phyloP scores from a whole-genome alignment of 2,329 filamentous ascomycete genomes.

The Xylaria sp. region DNA sequence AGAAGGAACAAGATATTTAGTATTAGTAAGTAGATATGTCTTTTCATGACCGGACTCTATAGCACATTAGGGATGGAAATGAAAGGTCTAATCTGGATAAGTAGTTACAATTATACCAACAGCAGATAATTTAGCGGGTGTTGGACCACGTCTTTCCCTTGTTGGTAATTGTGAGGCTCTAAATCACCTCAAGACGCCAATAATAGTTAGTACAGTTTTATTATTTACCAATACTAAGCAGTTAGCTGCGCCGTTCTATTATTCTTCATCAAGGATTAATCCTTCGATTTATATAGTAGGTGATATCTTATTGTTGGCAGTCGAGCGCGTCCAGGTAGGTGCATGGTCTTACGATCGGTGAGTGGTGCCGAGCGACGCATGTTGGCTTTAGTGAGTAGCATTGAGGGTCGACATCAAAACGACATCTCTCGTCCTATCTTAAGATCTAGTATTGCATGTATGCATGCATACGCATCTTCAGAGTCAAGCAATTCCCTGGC shows the following conservation, averaged over 20 bases:
- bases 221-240: neutral
- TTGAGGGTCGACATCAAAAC: neutral
- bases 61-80: too few species aligned
- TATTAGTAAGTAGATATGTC: too few species aligned
- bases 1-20: too few species aligned
- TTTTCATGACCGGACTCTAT: too few species aligned
- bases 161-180: neutral
- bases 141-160: neutral
- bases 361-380: neutral
- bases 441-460: neutral
- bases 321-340: neutral
- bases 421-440: neutral
- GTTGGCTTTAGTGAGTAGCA: constrained; percentile 3
- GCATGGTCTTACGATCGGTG: neutral
- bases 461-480: neutral
- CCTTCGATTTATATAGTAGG: neutral
- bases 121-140: neutral
- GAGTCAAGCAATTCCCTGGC: neutral
- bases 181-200: neutral
- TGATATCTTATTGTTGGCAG: neutral
- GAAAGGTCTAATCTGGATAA: too few species aligned
- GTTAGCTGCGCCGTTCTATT: neutral
- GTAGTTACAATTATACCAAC: too few species aligned
- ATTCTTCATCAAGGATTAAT: neutral
- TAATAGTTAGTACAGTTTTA: neutral